Evolutionary conservation across 2,329 filamentous ascomycete species (phyloP), one percentile per base, ranked within the genome.

Genomic region (Helotiales sp.): DNA sequence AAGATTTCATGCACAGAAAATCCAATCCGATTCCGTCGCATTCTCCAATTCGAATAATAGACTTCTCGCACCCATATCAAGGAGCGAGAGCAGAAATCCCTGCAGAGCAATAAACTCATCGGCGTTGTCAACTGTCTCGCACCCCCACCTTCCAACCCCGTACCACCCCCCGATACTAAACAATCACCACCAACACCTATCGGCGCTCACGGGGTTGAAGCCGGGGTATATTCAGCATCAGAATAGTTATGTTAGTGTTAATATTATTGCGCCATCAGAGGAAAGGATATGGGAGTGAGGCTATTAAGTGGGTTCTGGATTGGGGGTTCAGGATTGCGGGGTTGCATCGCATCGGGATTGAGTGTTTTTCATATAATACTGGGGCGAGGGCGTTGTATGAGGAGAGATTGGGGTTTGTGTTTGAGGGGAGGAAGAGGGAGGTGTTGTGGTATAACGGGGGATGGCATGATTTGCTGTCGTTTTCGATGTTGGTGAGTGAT

Each of bases 111-210:
- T 3, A 57, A 57, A 20, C 71, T 82, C 8, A 73, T 82, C 8
- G 76, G 76, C 26, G 78, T 75, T 20, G 72, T 81, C 37, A 74
- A 82, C 60, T 82, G 80, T 61, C 74, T 80, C 0, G 73, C 76
- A 15, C 65, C 71, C 4, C 26, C 68, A 13, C 54, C 20, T 57
- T 37, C 54, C 10, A 40, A 57, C 54, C 54, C 30, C 2, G 54
- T 32, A 24, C 20, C 40, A 11, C 54, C 30, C 59, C 58, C 15
- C 32, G 26, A 57, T 11, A 40, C 20, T 22, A 32, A 47, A 10
- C 15, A 43, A 10, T 20, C 62, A n/a, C 22, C 28, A 17, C 43
- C 32, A 15, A 54, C 40, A 5, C 43, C 54, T 1, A 65, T 65
- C n/a, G 63, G 63, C 34, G 13, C 54, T 60, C n/a, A 50, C 40